Conservation (phyloP, 2,329 filamentous ascomycete species). For the Karstenula rhodostoma region DNA sequence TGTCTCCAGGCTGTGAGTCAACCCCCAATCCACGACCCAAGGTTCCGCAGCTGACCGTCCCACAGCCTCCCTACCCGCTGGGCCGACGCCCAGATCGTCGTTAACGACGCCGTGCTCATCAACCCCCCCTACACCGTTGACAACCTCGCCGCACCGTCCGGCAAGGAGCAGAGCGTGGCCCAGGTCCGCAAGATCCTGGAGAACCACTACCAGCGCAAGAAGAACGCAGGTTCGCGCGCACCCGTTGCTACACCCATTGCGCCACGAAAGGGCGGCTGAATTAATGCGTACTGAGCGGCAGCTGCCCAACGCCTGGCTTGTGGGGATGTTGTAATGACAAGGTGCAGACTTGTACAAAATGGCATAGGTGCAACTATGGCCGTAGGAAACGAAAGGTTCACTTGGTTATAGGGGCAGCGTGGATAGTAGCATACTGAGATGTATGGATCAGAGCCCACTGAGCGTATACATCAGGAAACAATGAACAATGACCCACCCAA, state of each 20-base stretch:
- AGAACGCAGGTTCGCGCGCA: constrained; percentile 30
- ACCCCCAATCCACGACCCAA: background rate
- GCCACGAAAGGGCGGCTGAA: constrained; percentile 40
- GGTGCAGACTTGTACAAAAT: constrained; percentile 1
- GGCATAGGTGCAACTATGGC: background rate
- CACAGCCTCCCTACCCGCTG: constrained; percentile 63
- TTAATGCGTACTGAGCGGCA: background rate
- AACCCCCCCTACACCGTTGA: constrained; percentile 65
- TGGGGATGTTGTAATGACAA: constrained; percentile 16
- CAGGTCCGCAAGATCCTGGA: constrained; percentile 58
- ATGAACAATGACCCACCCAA: background rate
- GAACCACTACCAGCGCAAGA: constrained; percentile 55
- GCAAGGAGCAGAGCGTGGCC: constrained; percentile 52
- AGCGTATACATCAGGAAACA: background rate
- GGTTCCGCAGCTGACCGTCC: background rate
- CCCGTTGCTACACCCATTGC: constrained; percentile 43
- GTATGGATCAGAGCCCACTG: constrained; percentile 12
- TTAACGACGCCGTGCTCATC: constrained; percentile 68
- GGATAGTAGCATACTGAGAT: constrained; percentile 1
- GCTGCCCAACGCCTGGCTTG: constrained; percentile 10
- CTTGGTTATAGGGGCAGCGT: constrained; percentile 12
- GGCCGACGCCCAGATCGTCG: constrained; percentile 66
- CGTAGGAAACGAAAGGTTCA: background rate
- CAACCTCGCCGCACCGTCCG: constrained; percentile 58
- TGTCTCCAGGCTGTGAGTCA: constrained; percentile 63